Conservation (phyloP, 352 stramenopile species). For the Thraustotheca clavata region DNA sequence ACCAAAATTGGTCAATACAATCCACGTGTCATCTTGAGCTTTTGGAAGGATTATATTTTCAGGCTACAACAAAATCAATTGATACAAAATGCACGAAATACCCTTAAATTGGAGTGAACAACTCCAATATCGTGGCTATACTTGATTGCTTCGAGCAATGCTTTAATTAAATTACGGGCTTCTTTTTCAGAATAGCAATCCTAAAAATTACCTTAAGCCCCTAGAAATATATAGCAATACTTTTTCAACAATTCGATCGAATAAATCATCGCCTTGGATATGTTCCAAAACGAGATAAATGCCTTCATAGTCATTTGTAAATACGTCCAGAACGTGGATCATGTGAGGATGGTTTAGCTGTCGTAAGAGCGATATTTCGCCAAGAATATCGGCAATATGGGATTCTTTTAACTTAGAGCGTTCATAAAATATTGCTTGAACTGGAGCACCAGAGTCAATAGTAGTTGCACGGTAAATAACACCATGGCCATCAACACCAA, state of each 20-base stretch:
- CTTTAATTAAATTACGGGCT: slow-evolving; percentile 37
- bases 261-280: slow-evolving; percentile 78
- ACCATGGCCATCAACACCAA: not conserved
- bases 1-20: slow-evolving; percentile 11
- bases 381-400: not conserved
- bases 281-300: slow-evolving; percentile 95
- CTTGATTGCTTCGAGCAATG: not conserved
- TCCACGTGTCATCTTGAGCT: not conserved
- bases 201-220: not conserved
- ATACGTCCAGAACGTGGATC: slow-evolving; percentile 85
- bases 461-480: not conserved
- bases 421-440: not conserved
- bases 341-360: slow-evolving; percentile 84
- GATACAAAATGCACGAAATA: not conserved
- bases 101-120: slow-evolving; percentile 11
- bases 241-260: slow-evolving; percentile 82
- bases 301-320: slow-evolving; percentile 87
- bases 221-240: not conserved
- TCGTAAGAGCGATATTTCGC: slow-evolving; percentile 38
- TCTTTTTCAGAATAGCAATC: slow-evolving; percentile 82
- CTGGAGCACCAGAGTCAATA: not conserved
- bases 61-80: not conserved
- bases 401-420: not conserved
- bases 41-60: not conserved
- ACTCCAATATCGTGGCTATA: not conserved